Evolutionary conservation across 352 stramenopile genomes (phyloP).

Genomic region (Pythium coloratum): DNA sequence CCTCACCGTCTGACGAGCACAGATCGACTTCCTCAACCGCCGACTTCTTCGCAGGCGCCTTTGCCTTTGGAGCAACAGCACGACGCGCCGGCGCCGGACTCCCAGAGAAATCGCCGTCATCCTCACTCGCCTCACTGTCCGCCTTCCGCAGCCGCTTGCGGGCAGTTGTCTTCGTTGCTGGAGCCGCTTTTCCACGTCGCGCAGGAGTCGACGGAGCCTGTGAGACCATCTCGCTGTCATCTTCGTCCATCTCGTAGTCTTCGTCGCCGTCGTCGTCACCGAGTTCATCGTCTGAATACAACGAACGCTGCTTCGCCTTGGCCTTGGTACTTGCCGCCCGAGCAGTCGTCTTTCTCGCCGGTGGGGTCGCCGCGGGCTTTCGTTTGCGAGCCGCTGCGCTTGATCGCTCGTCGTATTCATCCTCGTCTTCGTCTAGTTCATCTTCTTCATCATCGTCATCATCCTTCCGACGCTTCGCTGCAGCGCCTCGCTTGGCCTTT

Average conservation of each 20-base stretch:
- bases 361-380: slow-evolving; percentile 14
- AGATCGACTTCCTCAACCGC: slow-evolving; percentile 32
- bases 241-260: slow-evolving; percentile 53
- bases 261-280: slow-evolving; percentile 63
- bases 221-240: slow-evolving; percentile 38
- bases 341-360: slow-evolving; percentile 25
- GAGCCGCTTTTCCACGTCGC: slow-evolving; percentile 19
- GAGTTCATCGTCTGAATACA: slow-evolving; percentile 47
- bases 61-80: slow-evolving; percentile 22
- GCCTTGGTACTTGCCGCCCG: slow-evolving; percentile 33
- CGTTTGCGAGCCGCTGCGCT: slow-evolving; percentile 5
- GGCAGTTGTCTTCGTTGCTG: slow-evolving; percentile 4
- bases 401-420: slow-evolving; percentile 12
- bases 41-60: slow-evolving; percentile 21
- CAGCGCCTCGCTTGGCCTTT: not conserved
- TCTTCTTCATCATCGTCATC: slow-evolving; percentile 23
- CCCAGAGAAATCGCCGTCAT: slow-evolving; percentile 5
- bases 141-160: slow-evolving; percentile 27
- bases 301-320: slow-evolving; percentile 25
- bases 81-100: not conserved
- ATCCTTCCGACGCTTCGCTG: slow-evolving; percentile 10
- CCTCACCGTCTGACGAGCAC: slow-evolving; percentile 37
- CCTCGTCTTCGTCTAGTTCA: slow-evolving; percentile 6
- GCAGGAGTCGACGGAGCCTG: slow-evolving; percentile 9
- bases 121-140: slow-evolving; percentile 18